Base-by-base conservation (phyloP, 805 yeast genomes). In the Blastobotrys terrestris region DNA sequence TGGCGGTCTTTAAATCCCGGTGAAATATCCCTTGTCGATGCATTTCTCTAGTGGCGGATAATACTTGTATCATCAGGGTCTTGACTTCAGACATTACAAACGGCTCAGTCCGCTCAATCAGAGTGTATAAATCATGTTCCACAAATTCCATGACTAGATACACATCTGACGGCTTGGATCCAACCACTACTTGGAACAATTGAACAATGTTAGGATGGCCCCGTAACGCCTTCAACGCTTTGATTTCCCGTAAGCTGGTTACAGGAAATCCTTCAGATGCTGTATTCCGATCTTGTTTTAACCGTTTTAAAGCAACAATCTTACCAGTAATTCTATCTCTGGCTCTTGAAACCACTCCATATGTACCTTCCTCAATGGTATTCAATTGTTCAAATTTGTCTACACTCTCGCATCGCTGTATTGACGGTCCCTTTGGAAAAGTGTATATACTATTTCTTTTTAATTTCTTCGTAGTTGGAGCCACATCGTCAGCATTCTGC, bases 241-340 rank as follows among this genome's bases (percentile, higher is more conserved):
- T 75, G 48, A 83, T 81, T 63, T 83, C 88, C 49, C 88, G 71
- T 65, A 83, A 72, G 26, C 85, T 83, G 1, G 87, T 80, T 11
- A 83, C 75, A 3, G 87, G 85, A 60, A 83, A 81, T 15, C 87
- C 88, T 55, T 35, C 39, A 5, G 78, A 78, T 15, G 78, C 78
- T 48, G 78, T 19, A 26, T 43, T 20, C 42, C 11, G 5, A 64
- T 94, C 99, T 48, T 88, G 76, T 26, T 81, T 73, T 48, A 83
- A 67, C 66, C 79, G 81, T 63, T 83, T 84, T 43, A 82, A 63
- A 0, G 87, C 87, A 39, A 81, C 86, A 11, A 79, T 55, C 43
- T 73, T 67, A 2, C 75, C 74, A 1, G 78, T 26, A 26, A 11
- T 11, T 26, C 35, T 61, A 48, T 77, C 74, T 42, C 69, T 66